These are phyloP conservation scores for Biancaea sappan DNA, from an alignment of 306 rosid genomes.

Conservation along the genomic window DNA sequence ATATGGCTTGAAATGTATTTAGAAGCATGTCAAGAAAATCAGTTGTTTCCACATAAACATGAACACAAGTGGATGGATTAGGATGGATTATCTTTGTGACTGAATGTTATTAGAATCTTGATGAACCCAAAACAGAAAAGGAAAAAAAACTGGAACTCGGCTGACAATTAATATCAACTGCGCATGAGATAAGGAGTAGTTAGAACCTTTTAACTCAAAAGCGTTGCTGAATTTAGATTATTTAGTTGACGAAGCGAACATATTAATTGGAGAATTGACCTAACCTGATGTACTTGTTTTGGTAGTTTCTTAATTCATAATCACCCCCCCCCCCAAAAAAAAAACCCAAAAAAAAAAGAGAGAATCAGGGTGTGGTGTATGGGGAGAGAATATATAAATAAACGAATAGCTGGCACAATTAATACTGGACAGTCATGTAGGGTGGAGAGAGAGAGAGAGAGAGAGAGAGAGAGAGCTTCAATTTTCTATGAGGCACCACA, in stretches of 20 bases:
- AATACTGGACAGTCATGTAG: conserved; percentile 39
- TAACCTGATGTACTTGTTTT: background rate
- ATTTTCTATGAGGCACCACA: conserved; percentile 74
- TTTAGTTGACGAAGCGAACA: background rate
- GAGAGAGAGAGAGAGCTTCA: conserved; percentile 42
- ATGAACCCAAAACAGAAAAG: too few species aligned
- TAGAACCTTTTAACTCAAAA: background rate
- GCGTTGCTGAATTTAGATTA: background rate
- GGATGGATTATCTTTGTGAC: background rate
- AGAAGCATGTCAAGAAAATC: background rate
- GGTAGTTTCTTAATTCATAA: conserved; percentile 32
- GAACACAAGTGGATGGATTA: background rate
- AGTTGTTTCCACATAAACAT: background rate
- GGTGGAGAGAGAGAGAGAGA: background rate
- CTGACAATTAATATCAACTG: background rate
- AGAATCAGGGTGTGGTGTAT: conserved; percentile 32
- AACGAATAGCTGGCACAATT: conserved; percentile 46
- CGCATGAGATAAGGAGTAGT: background rate
- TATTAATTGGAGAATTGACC: background rate
- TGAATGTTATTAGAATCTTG: background rate
- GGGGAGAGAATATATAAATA: conserved; percentile 32
- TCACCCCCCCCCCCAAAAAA: too few species aligned
- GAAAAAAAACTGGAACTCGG: background rate
- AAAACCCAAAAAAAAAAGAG: too few species aligned
- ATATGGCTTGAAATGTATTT: background rate